phyloP scores from a whole-genome alignment of 1,139 yeast species.

The Yamadazyma mexicana region DNA sequence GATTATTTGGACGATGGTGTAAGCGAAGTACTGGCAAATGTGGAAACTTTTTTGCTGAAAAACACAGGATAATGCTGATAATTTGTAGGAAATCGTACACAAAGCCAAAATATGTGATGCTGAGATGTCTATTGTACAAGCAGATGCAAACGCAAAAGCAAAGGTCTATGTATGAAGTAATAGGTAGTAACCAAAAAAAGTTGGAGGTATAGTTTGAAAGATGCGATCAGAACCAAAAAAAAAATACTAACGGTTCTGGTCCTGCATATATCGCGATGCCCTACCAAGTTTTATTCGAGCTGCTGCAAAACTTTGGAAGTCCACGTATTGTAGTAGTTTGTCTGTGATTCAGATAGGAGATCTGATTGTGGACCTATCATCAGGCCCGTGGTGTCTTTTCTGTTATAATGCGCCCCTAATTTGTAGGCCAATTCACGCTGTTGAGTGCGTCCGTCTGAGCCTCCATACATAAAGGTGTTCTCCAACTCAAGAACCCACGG shows the following conservation, averaged over 20 bases:
- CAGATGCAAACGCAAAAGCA: too few species aligned
- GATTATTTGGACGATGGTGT: too few species aligned
- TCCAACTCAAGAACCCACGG: conserved; percentile 55
- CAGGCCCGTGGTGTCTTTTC: conserved; percentile 32
- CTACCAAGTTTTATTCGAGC: neutral
- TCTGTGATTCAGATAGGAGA: conserved; percentile 29
- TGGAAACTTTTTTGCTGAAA: neutral
- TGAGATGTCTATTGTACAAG: neutral
- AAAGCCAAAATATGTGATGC: neutral
- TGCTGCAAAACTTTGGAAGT: conserved; percentile 9
- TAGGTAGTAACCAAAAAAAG: too few species aligned
- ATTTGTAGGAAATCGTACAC: too few species aligned
- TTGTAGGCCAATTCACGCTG: conserved; percentile 31
- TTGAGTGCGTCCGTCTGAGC: conserved; percentile 19
- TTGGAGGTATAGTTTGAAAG: conserved; percentile 2
- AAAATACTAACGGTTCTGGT: neutral
- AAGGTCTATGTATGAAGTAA: too few species aligned
- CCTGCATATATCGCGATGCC: conserved; percentile 1
- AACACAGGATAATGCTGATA: neutral
- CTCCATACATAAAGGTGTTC: conserved; percentile 34
- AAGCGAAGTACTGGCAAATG: neutral
- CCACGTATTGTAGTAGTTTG: conserved; percentile 36
- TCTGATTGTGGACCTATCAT: conserved; percentile 37
- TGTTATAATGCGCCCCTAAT: conserved; percentile 34
- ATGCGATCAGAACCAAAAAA: conserved; percentile 5